Evolutionary conservation across 83 land plant species (phyloP).

Genomic region (Isoetes engelmannii): DNA sequence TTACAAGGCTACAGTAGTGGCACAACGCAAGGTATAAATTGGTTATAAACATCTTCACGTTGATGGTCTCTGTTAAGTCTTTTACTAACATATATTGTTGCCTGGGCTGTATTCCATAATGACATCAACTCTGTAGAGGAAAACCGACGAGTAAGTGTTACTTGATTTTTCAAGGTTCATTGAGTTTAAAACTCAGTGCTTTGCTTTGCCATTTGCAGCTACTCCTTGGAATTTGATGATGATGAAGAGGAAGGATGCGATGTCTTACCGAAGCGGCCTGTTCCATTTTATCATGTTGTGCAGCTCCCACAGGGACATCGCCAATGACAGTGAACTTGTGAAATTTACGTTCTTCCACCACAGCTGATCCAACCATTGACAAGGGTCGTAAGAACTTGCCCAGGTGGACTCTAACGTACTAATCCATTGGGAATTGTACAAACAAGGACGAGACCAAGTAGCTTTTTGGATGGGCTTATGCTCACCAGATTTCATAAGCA

Average conservation of each 20-base stretch:
- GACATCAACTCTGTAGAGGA: conserved; percentile 5
- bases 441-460: no score
- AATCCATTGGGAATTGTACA: no score
- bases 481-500: no score
- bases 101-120: no score
- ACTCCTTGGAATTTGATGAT: conserved; percentile 1
- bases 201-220: neutral
- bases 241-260: conserved; percentile 6
- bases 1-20: conserved; percentile 86
- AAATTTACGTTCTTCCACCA: no score
- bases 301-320: neutral
- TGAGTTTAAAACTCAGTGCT: neutral
- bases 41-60: neutral
- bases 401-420: no score
- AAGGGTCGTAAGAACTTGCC: no score
- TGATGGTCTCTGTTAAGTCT: no score
- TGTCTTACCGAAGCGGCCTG: conserved; percentile 4
- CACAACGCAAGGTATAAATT: conserved; percentile 64
- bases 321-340: no score
- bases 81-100: no score
- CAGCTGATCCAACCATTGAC: no score
- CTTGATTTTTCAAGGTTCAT: neutral
- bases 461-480: no score
- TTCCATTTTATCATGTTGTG: conserved; percentile 11
- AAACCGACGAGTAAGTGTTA: conserved; percentile 7